A percentile compares a stretch with the other conserved stretches of the same genome.
phyloP scores from a whole-genome alignment of 805 yeast species.

The Priceomyces castillae region DNA sequence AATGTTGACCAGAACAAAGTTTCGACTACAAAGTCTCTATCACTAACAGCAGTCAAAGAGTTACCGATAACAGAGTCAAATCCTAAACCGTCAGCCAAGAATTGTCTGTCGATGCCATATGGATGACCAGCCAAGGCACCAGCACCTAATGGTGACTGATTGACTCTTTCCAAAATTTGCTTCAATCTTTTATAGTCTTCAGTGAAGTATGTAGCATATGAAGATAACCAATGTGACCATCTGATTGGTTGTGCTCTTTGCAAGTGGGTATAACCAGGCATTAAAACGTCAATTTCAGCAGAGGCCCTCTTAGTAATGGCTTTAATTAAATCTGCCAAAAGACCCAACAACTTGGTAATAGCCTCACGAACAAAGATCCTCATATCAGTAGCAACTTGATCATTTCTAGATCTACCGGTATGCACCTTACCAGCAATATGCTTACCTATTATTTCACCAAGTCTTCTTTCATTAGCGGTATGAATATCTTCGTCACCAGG shows the following conservation, averaged over 20 bases:
- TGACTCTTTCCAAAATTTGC: conserved; percentile 78
- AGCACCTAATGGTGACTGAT: conserved; percentile 88
- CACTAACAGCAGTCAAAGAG: conserved; percentile 94
- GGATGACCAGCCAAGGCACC: conserved; percentile 99
- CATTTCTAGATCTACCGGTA: conserved; percentile 98
- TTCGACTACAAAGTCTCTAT: conserved; percentile 96
- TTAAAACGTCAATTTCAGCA: conserved; percentile 81
- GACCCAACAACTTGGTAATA: conserved; percentile 56
- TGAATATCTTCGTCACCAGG: conserved; percentile 97
- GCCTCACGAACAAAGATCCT: conserved; percentile 86
- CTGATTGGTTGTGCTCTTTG: conserved; percentile 99
- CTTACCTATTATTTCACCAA: conserved; percentile 94
- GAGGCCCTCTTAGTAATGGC: conserved; percentile 75
- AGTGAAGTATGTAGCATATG: conserved; percentile 91
- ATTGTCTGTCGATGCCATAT: conserved; percentile 96
- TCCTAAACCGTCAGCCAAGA: conserved; percentile 73
- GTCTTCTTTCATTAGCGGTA: conserved; percentile 96
- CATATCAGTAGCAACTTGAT: conserved; percentile 99
- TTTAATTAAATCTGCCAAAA: conserved; percentile 60
- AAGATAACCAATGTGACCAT: conserved; percentile 97
- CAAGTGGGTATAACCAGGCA: conserved; percentile 99
- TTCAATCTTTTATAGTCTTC: conserved; percentile 84
- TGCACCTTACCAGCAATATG: conserved; percentile 96
- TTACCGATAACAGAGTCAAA: conserved; percentile 89
- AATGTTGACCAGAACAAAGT: conserved; percentile 92